These are phyloP conservation scores for Epithele typhae DNA, from an alignment of 768 basidiomycete species.

Conservation along the genomic window DNA sequence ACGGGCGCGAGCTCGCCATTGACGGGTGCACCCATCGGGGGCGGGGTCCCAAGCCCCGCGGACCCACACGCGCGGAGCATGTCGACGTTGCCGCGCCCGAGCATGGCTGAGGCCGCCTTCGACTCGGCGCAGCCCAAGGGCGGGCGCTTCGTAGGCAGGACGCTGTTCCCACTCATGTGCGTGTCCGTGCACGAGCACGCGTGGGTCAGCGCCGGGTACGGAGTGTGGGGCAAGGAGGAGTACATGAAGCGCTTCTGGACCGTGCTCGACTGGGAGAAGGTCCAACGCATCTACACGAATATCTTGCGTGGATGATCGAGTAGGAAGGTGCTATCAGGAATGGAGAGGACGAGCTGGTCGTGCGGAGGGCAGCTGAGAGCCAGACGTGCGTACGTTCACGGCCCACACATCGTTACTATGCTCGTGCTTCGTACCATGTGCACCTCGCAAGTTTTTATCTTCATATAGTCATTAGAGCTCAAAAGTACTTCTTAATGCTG, in stretches of 20 bases:
- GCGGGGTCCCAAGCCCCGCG: conserved; percentile 25
- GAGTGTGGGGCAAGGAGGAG: conserved; percentile 87
- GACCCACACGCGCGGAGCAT: conserved; percentile 27
- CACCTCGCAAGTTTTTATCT: conserved; percentile 8
- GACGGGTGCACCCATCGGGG: conserved; percentile 35
- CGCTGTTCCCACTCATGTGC: conserved; percentile 72
- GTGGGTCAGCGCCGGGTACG: conserved; percentile 81
- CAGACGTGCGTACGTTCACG: not conserved
- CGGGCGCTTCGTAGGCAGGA: too few species aligned
- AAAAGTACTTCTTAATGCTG: conserved; percentile 17
- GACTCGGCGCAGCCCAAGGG: conserved; percentile 11
- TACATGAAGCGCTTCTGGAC: conserved; percentile 84
- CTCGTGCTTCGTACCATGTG: too few species aligned
- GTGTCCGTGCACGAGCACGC: conserved; percentile 80
- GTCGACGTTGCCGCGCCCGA: conserved; percentile 18
- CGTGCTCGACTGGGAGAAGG: conserved; percentile 73
- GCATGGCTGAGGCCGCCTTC: not conserved
- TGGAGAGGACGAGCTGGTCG: too few species aligned
- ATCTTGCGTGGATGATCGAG: not conserved
- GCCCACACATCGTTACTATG: not conserved
- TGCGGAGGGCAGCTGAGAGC: not conserved
- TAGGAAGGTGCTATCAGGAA: too few species aligned
- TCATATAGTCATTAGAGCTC: conserved; percentile 15
- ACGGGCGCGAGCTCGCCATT: conserved; percentile 34
- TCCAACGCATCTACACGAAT: conserved; percentile 30